These are phyloP conservation scores for Apostasia shenzhenica DNA, from an alignment of 106 monocot species.

Conservation along the genomic window DNA sequence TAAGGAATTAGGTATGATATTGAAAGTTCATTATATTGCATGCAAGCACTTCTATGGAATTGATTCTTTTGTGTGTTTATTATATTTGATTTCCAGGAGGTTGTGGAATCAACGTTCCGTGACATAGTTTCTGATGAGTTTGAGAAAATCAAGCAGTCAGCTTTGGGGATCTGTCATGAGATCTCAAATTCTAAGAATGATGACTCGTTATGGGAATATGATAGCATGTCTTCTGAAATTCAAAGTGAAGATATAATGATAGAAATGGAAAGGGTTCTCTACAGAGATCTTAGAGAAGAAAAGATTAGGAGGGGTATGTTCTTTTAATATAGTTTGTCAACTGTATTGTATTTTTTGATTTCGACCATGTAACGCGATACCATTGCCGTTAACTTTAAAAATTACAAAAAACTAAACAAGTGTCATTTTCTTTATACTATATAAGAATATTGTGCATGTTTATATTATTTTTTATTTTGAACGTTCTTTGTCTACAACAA, in stretches of 20 bases:
- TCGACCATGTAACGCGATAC: too few relatives aligned
- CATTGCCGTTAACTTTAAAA: too few relatives aligned
- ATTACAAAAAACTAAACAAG: too few relatives aligned
- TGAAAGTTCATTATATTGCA: too few relatives aligned
- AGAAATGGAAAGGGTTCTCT: slow-evolving; percentile 90
- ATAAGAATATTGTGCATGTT: too few relatives aligned
- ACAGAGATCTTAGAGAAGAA: slow-evolving; percentile 85
- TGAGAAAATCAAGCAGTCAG: slow-evolving; percentile 55
- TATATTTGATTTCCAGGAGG: slow-evolving; percentile 28
- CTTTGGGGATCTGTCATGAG: slow-evolving; percentile 8
- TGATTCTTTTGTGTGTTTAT: neutral
- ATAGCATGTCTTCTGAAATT: slow-evolving; percentile 34
- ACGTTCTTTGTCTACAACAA: too few relatives aligned
- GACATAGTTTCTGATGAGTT: slow-evolving; percentile 75
- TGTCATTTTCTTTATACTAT: too few relatives aligned
- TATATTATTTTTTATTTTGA: too few relatives aligned
- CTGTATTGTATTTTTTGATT: neutral
- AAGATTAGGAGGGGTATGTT: slow-evolving; percentile 58
- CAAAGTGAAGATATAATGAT: slow-evolving; percentile 75
- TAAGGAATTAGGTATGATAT: too few relatives aligned
- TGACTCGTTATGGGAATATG: slow-evolving; percentile 81
- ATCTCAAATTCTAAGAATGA: slow-evolving; percentile 16
- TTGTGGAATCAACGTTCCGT: slow-evolving; percentile 43
- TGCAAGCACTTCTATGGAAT: too few relatives aligned
- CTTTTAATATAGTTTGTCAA: neutral